Conservation (phyloP, 345 rosid genomes). For the Eutrema heterophyllum region DNA sequence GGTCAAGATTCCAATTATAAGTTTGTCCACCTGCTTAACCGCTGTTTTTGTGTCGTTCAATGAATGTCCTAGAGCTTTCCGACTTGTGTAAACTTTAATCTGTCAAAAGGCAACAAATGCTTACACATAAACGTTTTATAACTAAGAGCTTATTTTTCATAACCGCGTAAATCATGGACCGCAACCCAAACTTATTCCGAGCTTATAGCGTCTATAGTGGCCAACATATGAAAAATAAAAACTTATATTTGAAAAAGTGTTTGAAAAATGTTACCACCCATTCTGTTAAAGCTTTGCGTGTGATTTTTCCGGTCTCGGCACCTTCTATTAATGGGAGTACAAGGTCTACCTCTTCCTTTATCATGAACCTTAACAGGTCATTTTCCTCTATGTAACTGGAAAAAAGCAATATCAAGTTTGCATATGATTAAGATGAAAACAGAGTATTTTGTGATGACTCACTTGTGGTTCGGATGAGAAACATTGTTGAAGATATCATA, state of each 20-base stretch:
- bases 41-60: constrained; percentile 83
- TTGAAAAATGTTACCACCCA: constrained; percentile 62
- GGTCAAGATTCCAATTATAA: constrained; percentile 46
- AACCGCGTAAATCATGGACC: no score
- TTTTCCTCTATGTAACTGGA: constrained; percentile 67
- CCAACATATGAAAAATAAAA: no score
- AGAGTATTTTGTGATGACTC: constrained; percentile 17
- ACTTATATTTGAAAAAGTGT: neutral
- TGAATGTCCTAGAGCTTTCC: constrained; percentile 68
- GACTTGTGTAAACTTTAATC: constrained; percentile 71
- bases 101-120: constrained; percentile 17
- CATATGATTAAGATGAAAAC: neutral
- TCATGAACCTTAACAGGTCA: constrained; percentile 73
- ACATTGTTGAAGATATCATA: constrained; percentile 58
- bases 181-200: no score
- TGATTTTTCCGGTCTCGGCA: constrained; percentile 46
- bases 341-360: constrained; percentile 78
- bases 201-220: no score
- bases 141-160: no score
- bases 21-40: constrained; percentile 63
- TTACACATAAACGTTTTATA: neutral
- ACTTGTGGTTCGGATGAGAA: constrained; percentile 40
- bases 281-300: constrained; percentile 53
- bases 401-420: neutral
- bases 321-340: constrained; percentile 61